Evolutionary conservation across 768 basidiomycete species (phyloP).

Genomic region (Tylopilus balloui): DNA sequence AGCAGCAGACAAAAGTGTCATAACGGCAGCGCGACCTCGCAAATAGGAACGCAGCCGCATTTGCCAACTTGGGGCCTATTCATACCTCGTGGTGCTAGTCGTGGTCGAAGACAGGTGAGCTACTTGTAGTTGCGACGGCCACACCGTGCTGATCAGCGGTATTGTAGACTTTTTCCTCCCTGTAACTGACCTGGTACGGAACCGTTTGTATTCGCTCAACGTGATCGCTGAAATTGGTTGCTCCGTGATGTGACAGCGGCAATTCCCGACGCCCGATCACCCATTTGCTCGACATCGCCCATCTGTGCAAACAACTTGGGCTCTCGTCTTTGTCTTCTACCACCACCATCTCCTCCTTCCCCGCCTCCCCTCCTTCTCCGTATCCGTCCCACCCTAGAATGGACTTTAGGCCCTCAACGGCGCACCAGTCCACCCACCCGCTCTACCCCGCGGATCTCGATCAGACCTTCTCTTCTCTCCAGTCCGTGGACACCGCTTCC

Average conservation of each 20-base stretch:
- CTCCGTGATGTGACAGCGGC: conserved; percentile 41
- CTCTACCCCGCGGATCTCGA: conserved; percentile 59
- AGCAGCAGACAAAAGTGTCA: conserved; percentile 7
- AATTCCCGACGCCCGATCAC: conserved; percentile 58
- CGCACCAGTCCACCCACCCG: conserved; percentile 34
- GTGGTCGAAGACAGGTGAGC: conserved; percentile 19
- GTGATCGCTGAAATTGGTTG: conserved; percentile 39
- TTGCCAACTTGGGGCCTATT: conserved; percentile 5
- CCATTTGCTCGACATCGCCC: conserved; percentile 36
- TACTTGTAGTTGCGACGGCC: conserved; percentile 9
- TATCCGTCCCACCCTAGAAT: conserved; percentile 39
- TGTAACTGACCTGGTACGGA: conserved; percentile 27
- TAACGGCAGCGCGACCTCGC: conserved; percentile 10
- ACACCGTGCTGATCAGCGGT: conserved; percentile 19
- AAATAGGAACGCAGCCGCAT: neutral
- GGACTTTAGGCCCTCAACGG: conserved; percentile 44
- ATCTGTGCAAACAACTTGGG: conserved; percentile 26
- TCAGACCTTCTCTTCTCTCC: conserved; percentile 46
- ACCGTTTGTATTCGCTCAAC: conserved; percentile 19
- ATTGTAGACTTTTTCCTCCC: conserved; percentile 13
- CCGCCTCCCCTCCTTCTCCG: conserved; percentile 29
- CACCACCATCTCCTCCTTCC: conserved; percentile 23
- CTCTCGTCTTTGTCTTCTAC: conserved; percentile 35
- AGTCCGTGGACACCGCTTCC: conserved; percentile 36
- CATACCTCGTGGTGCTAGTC: conserved; percentile 1